Percentiles rank a stretch among this genome's conserved stretches.
Evolutionary conservation across 2,329 filamentous ascomycete species (phyloP).

Genomic region (Penicillium decumbens): DNA sequence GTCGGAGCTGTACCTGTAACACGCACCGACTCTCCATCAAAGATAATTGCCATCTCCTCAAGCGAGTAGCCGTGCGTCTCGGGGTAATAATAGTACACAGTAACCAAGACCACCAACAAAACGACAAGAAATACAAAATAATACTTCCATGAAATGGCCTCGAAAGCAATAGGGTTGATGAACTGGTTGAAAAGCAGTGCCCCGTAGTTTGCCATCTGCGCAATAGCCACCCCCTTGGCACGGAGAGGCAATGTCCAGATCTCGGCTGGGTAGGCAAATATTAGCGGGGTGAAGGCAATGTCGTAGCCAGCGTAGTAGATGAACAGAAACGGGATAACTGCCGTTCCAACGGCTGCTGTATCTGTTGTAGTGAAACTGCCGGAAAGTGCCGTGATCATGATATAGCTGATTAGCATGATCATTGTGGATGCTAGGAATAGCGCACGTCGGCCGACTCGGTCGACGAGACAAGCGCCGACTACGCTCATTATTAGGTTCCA

Average conservation of each 20-base stretch:
- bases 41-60: slow-evolving; percentile 24
- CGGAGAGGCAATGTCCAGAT: slow-evolving; percentile 26
- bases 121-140: slow-evolving; percentile 21
- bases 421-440: slow-evolving; percentile 41
- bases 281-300: slow-evolving; percentile 22
- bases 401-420: slow-evolving; percentile 12
- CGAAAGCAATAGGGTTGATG: slow-evolving; percentile 24
- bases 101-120: slow-evolving; percentile 27
- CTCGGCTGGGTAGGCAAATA: slow-evolving; percentile 22
- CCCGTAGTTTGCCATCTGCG: slow-evolving; percentile 8
- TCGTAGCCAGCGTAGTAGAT: slow-evolving; percentile 27
- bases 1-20: not conserved
- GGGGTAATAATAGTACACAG: slow-evolving; percentile 48
- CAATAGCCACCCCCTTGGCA: slow-evolving; percentile 23
- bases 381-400: slow-evolving; percentile 15
- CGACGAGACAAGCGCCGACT: slow-evolving; percentile 53
- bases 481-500: slow-evolving; percentile 55
- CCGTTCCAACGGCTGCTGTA: slow-evolving; percentile 16
- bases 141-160: slow-evolving; percentile 21
- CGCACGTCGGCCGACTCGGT: slow-evolving; percentile 34
- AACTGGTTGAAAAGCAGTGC: slow-evolving; percentile 11
- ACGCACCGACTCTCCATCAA: slow-evolving; percentile 27
- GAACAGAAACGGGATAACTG: slow-evolving; percentile 29
- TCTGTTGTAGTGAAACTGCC: slow-evolving; percentile 18
- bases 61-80: slow-evolving; percentile 51